Percentiles rank a stretch among this genome's conserved stretches.
These are phyloP conservation scores for Monilinia laxa DNA, from an alignment of 2,329 filamentous ascomycete genomes.

Conservation along the genomic window DNA sequence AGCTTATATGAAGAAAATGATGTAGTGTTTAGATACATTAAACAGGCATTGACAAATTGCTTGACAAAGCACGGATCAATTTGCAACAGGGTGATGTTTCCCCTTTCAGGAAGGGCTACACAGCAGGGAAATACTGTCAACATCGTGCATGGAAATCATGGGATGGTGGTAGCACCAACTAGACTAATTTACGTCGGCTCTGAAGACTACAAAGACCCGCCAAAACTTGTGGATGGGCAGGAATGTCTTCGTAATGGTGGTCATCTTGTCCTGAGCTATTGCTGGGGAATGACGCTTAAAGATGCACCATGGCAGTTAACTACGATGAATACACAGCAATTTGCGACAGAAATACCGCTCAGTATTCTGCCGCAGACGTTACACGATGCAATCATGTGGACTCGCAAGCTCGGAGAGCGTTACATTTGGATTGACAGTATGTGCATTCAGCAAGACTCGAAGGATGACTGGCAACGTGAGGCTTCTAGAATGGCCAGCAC, in stretches of 20 bases:
- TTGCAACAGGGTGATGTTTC: background rate
- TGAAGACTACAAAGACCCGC: background rate
- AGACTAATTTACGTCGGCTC: background rate
- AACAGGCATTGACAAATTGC: background rate
- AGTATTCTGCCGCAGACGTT: background rate
- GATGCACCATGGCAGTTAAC: constrained; percentile 4
- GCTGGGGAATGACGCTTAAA: background rate
- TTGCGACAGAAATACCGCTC: background rate
- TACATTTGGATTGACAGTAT: constrained; percentile 5
- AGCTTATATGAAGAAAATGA: background rate
- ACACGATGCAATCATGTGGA: constrained; percentile 4
- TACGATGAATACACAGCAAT: background rate
- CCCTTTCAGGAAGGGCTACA: background rate
- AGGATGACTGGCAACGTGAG: background rate
- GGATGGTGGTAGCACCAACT: background rate
- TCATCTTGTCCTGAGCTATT: background rate
- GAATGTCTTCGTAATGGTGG: background rate
- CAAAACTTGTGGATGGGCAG: background rate
- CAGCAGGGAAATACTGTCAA: background rate
- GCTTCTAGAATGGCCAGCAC: background rate
- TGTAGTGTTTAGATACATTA: background rate
- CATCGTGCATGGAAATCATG: background rate
- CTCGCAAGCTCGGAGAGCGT: background rate
- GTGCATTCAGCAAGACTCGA: background rate
- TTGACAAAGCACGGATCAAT: background rate